phyloP scores from a whole-genome alignment of 2,329 filamentous ascomycete species.

The Aspergillus piperis region DNA sequence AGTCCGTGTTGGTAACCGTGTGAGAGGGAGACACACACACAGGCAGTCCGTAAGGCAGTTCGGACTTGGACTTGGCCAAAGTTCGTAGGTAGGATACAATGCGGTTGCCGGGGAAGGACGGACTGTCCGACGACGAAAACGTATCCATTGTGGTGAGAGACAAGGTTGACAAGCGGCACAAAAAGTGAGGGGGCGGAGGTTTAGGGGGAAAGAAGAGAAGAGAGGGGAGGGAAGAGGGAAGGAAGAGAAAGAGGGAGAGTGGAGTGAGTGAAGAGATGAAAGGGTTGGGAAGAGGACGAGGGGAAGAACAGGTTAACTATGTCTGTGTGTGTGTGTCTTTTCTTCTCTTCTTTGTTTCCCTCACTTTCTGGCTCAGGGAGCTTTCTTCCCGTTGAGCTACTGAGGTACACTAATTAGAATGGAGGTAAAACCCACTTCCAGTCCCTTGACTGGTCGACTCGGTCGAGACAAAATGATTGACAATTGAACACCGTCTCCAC shows the following conservation, averaged over 20 bases:
- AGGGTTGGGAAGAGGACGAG: neutral
- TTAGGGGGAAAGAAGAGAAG: slow-evolving; percentile 1
- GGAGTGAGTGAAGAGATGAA: neutral
- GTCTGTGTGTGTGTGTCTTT: no score
- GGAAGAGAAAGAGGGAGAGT: neutral
- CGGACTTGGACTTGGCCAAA: slow-evolving; percentile 35
- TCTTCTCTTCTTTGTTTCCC: slow-evolving; percentile 1
- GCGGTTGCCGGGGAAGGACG: slow-evolving; percentile 35
- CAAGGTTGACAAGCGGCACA: neutral
- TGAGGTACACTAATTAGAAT: neutral
- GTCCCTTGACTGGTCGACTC: slow-evolving; percentile 13
- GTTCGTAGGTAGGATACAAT: slow-evolving; percentile 41
- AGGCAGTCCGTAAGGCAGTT: slow-evolving; percentile 41
- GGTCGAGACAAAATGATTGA: slow-evolving; percentile 27
- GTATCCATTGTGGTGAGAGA: slow-evolving; percentile 19
- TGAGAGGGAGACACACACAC: slow-evolving; percentile 55
- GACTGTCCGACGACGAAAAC: slow-evolving; percentile 11
- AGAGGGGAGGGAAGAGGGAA: slow-evolving; percentile 7
- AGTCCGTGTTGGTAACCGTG: slow-evolving; percentile 57
- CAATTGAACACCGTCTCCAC: slow-evolving; percentile 23
- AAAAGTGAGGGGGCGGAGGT: neutral
- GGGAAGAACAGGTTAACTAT: neutral
- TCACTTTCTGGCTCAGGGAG: slow-evolving; percentile 10
- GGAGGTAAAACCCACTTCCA: slow-evolving; percentile 1
- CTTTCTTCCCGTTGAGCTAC: slow-evolving; percentile 8